Conservation (phyloP, 495 filamentous ascomycete genomes). For the Aspergillus nanangensis region DNA sequence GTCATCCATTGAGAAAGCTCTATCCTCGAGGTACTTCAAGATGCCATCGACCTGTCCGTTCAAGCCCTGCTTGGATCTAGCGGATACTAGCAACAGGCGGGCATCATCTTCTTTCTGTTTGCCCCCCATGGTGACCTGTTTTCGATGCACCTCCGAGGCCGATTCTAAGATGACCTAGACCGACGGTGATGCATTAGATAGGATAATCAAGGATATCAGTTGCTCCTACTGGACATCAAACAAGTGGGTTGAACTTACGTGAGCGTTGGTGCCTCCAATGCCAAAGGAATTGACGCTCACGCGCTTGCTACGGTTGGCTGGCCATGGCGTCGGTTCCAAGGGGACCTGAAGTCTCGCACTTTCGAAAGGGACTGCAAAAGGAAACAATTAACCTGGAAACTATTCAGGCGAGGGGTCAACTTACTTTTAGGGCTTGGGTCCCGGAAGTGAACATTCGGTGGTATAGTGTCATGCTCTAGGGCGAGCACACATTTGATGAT, state of each 20-base stretch:
- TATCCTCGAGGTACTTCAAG: slow-evolving; percentile 8
- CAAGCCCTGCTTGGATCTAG: slow-evolving; percentile 8
- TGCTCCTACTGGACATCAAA: background rate
- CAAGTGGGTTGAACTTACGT: slow-evolving; percentile 8
- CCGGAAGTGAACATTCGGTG: slow-evolving; percentile 37
- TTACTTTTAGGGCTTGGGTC: slow-evolving; percentile 12
- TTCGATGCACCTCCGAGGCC: background rate
- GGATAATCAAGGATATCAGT: background rate
- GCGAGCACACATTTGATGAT: slow-evolving; percentile 49
- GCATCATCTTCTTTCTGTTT: background rate
- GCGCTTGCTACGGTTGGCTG: slow-evolving; percentile 9
- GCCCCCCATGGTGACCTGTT: too few relatives aligned
- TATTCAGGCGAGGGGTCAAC: background rate
- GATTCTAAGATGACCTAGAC: slow-evolving; percentile 6
- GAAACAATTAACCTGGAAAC: background rate
- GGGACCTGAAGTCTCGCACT: slow-evolving; percentile 18
- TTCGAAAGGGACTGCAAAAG: slow-evolving; percentile 20
- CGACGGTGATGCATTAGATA: slow-evolving; percentile 1
- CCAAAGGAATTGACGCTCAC: slow-evolving; percentile 32
- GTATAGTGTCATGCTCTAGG: slow-evolving; percentile 42
- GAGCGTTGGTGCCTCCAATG: slow-evolving; percentile 24
- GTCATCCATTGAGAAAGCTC: slow-evolving; percentile 11
- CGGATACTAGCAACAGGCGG: slow-evolving; percentile 9
- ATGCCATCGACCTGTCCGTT: slow-evolving; percentile 4
- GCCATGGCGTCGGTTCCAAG: slow-evolving; percentile 22